phyloP scores from a whole-genome alignment of 768 basidiomycete genomes.

The Rhodotorula kratochvilovae region DNA sequence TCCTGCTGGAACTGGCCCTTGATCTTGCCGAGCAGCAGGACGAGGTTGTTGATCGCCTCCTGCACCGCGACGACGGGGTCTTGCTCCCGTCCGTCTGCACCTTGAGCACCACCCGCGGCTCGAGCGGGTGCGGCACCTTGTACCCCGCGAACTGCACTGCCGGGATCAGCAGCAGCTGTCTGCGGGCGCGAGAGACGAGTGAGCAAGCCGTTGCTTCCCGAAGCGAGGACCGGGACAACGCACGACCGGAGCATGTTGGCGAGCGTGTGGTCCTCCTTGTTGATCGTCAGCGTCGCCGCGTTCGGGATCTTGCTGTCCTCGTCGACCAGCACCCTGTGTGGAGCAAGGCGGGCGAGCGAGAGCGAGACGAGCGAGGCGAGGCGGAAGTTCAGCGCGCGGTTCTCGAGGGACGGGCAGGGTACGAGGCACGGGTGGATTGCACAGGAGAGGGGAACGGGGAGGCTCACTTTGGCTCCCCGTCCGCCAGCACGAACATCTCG shows the following conservation, averaged over 20 bases:
- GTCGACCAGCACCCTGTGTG: slow-evolving; percentile 69
- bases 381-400: neutral
- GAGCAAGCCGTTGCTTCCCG: too few relatives aligned
- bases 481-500: slow-evolving; percentile 84
- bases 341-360: slow-evolving; percentile 28
- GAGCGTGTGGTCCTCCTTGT: slow-evolving; percentile 95
- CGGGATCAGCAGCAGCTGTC: slow-evolving; percentile 83
- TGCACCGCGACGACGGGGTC: slow-evolving; percentile 76
- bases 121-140: slow-evolving; percentile 93
- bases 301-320: slow-evolving; percentile 98
- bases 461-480: slow-evolving; percentile 88
- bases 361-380: slow-evolving; percentile 1
- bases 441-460: neutral
- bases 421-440: neutral
- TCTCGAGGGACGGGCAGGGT: neutral
- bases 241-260: slow-evolving; percentile 95
- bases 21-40: slow-evolving; percentile 55
- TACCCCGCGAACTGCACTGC: slow-evolving; percentile 92
- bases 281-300: slow-evolving; percentile 86
- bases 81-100: slow-evolving; percentile 86
- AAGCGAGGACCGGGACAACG: slow-evolving; percentile 49
- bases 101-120: slow-evolving; percentile 89
- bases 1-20: slow-evolving; percentile 49
- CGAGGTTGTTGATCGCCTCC: slow-evolving; percentile 74
- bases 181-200: slow-evolving; percentile 47